Evolutionary conservation across 192 early-diverging fungal species (phyloP).

Genomic region (Umbelopsis isabellina): DNA sequence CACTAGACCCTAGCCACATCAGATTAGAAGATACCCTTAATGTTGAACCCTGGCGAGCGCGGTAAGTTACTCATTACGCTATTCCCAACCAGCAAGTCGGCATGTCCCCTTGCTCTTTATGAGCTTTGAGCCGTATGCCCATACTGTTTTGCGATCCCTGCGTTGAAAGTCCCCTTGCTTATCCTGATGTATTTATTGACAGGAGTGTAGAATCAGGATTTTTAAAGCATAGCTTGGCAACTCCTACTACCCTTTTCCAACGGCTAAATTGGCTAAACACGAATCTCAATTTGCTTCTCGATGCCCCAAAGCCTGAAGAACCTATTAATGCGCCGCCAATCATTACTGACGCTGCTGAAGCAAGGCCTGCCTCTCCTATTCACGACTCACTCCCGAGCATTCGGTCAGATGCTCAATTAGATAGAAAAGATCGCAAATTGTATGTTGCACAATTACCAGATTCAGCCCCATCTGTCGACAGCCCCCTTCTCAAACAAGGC

Average conservation of each 20-base stretch:
- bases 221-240: background rate
- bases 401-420: background rate
- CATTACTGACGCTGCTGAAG: too few relatives aligned
- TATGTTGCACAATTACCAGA: background rate
- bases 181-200: background rate
- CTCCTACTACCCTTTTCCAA: conserved; percentile 35
- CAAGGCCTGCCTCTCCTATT: background rate
- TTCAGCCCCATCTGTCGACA: background rate
- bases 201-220: conserved; percentile 19
- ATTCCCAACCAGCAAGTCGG: background rate
- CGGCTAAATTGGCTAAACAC: conserved; percentile 60
- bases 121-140: background rate
- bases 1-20: conserved; percentile 47
- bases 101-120: background rate
- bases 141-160: background rate
- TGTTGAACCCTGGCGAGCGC: conserved; percentile 10
- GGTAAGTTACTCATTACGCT: background rate
- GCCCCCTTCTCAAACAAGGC: background rate
- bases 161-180: background rate
- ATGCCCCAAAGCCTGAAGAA: background rate
- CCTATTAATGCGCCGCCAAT: too few relatives aligned
- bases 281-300: background rate
- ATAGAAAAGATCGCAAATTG: background rate
- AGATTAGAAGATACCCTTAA: conserved; percentile 25
- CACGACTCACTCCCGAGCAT: too few relatives aligned